Evolutionary conservation across 169 alveolate genomes (phyloP), one percentile per base, ranked within the genome.

Genomic region (Plasmodium vivax): DNA sequence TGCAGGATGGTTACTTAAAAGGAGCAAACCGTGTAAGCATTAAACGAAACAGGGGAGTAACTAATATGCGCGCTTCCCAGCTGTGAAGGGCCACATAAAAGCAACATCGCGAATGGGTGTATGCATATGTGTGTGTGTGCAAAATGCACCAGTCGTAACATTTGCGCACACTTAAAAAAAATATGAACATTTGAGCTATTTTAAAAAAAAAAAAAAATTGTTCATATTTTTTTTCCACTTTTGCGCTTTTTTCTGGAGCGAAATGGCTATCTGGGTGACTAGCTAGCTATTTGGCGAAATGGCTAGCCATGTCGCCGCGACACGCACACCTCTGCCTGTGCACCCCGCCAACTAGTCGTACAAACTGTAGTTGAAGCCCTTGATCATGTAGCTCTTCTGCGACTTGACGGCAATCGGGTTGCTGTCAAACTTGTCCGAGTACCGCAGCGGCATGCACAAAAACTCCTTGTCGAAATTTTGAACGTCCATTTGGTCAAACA

Each of bases 401-500:
- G 51, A 38, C 12, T 30, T 68, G 27, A 80, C 36, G 30, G 58
- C 6, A 38, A 19, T 3, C 16, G 43, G 56, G 27, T 12, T 72
- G 43, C 45, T 43, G 71, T 88, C 94, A 80, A 58, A 80, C 27
- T 80, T 79, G 54, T 88, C 94, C 12, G 94, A 88, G 36, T 56
- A 68, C 16, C 88, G 32, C 14, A 88, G 54, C 10, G 94, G 83
- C 90, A 88, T 79, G 34, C 88, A 38, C n/a, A 88, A 36, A 45
- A 88, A 88, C 82, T 88, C 90, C 27, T 92, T 62, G 80, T 91
- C 93, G 77, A 92, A 96, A 84, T 96, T 95, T 77, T 92, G 84
- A 27, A 96, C 74, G 94, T 96, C 98, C 43, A 83, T 83, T 80
- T 79, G 72, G n/a, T 97, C 94, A 73, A 93, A 82, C 72, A 96